Conservation (phyloP, 495 filamentous ascomycete species). For the Acidomyces sp. region DNA sequence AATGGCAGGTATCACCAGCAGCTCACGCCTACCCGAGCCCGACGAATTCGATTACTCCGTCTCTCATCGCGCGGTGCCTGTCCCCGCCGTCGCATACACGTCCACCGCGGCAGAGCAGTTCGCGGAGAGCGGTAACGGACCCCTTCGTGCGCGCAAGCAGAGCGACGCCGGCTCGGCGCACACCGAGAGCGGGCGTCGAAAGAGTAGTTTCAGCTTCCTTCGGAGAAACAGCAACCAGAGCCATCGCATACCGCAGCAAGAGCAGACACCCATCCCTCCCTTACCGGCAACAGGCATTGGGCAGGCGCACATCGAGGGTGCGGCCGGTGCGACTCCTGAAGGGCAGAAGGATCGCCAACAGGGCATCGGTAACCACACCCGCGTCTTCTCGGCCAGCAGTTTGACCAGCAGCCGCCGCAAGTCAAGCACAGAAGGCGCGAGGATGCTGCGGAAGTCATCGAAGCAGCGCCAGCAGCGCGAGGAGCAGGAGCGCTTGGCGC, state of each 20-base stretch:
- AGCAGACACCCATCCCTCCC: too few species aligned
- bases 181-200: too few species aligned
- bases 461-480: conserved; percentile 1
- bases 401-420: not conserved
- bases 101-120: not conserved
- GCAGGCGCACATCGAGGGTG: too few species aligned
- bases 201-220: too few species aligned
- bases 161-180: too few species aligned
- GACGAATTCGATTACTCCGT: not conserved
- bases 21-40: not conserved
- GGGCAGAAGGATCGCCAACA: too few species aligned
- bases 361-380: not conserved
- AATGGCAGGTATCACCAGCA: not conserved
- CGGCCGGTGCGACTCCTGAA: too few species aligned
- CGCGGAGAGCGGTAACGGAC: too few species aligned
- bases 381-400: not conserved
- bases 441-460: conserved; percentile 14
- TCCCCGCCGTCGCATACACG: not conserved
- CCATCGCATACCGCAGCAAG: too few species aligned
- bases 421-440: not conserved
- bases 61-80: not conserved
- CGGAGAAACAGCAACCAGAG: too few species aligned
- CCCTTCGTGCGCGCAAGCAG: too few species aligned
- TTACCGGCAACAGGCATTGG: too few species aligned
- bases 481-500: conserved; percentile 11